phyloP scores from a whole-genome alignment of 192 early-diverging fungal species.

The Rhizoclosmatium sp. region DNA sequence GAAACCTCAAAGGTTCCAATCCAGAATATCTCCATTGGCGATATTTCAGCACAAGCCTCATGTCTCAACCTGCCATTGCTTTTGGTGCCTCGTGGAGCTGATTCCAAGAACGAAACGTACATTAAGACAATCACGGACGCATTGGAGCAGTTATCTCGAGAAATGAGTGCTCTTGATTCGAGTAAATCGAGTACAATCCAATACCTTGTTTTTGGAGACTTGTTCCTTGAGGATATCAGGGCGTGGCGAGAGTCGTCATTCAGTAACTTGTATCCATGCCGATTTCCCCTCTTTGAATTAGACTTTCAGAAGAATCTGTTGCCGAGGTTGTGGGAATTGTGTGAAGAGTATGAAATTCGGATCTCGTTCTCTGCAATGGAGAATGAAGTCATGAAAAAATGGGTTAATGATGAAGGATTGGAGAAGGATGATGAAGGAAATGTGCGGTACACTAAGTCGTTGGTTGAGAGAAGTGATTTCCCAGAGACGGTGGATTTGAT shows the following conservation, averaged over 20 bases:
- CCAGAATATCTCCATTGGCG: slow-evolving; percentile 13
- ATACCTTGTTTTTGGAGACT: slow-evolving; percentile 20
- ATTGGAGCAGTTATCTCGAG: background rate
- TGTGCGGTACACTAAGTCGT: slow-evolving; percentile 1
- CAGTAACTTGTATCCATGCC: background rate
- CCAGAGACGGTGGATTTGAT: slow-evolving; percentile 58
- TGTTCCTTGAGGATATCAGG: slow-evolving; percentile 32
- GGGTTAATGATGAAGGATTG: background rate
- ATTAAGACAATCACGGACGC: background rate
- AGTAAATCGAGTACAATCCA: background rate
- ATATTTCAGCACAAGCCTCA: slow-evolving; percentile 13
- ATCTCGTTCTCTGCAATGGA: slow-evolving; percentile 20
- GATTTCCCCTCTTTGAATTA: slow-evolving; percentile 18
- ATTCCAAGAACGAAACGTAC: slow-evolving; percentile 15
- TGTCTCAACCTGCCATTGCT: slow-evolving; percentile 16
- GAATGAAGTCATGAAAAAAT: slow-evolving; percentile 2
- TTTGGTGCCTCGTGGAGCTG: background rate
- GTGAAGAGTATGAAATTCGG: slow-evolving; percentile 11
- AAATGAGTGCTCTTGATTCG: background rate
- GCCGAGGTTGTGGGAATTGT: slow-evolving; percentile 18
- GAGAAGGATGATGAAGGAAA: slow-evolving; percentile 1
- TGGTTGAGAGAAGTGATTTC: slow-evolving; percentile 13
- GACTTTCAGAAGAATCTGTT: background rate
- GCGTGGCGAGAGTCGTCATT: slow-evolving; percentile 12
- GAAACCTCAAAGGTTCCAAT: slow-evolving; percentile 4